Percentiles rank a stretch among this genome's conserved stretches.
phyloP scores from a whole-genome alignment of 495 filamentous ascomycete genomes.

The Pyrenula aspistea region DNA sequence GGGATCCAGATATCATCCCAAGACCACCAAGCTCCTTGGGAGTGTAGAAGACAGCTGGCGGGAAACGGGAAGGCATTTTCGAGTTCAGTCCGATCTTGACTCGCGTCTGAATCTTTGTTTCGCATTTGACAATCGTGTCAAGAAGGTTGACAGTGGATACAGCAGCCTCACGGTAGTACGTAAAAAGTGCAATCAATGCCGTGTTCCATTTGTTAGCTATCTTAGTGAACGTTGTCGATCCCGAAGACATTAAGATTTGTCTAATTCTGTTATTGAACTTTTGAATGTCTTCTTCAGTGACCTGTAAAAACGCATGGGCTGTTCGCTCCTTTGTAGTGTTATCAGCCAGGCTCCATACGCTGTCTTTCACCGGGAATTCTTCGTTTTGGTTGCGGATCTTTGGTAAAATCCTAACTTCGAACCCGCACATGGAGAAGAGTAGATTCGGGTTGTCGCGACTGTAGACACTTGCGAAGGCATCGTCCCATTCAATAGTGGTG shows the following conservation, averaged over 20 bases:
- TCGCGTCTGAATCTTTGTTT: constrained; percentile 98
- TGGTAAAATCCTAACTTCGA: constrained; percentile 93
- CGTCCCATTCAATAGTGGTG: constrained; percentile 98
- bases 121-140: constrained; percentile 98
- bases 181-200: constrained; percentile 95
- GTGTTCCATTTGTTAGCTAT: constrained; percentile 99
- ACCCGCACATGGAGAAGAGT: constrained; percentile 95
- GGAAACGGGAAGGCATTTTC: constrained; percentile 99
- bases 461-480: constrained; percentile 98
- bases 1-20: constrained; percentile 97
- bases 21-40: constrained; percentile 96
- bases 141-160: constrained; percentile 94
- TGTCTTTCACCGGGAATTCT: constrained; percentile 95
- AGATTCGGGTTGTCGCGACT: constrained; percentile 97
- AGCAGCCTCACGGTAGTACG: constrained; percentile 96
- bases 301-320: constrained; percentile 94
- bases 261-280: constrained; percentile 99
- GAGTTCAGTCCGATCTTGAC: constrained; percentile 99
- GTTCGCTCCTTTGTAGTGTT: constrained; percentile 94
- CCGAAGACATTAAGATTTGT: constrained; percentile 98
- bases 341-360: constrained; percentile 94
- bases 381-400: constrained; percentile 93
- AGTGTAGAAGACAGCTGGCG: constrained; percentile 97
- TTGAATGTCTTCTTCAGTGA: constrained; percentile 95
- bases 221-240: constrained; percentile 98